Evolutionary conservation across 257 asterid genomes (phyloP).

Genomic region (Mentha longifolia): DNA sequence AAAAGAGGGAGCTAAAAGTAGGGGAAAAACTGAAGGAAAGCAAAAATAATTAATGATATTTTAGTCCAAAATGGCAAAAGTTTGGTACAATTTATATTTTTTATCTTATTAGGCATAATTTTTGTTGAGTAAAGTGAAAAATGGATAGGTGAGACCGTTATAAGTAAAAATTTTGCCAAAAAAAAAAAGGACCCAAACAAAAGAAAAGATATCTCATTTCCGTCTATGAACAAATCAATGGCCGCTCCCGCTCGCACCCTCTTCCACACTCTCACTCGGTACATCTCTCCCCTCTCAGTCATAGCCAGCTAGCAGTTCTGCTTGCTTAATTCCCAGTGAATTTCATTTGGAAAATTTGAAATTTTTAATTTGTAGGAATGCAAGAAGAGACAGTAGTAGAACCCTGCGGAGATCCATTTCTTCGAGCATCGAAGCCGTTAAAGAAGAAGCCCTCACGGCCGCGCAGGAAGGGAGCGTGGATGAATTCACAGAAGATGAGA

Average conservation of each 20-base stretch:
- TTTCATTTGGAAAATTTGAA: not conserved
- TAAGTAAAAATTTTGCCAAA: too few species aligned
- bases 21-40: too few species aligned
- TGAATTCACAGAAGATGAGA: slow-evolving; percentile 38
- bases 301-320: not conserved
- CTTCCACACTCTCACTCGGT: slow-evolving; percentile 64
- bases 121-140: too few species aligned
- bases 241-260: slow-evolving; percentile 82
- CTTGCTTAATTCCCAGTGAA: not conserved
- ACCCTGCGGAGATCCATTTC: slow-evolving; percentile 54
- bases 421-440: slow-evolving; percentile 49
- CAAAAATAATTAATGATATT: too few species aligned
- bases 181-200: too few species aligned
- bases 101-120: too few species aligned
- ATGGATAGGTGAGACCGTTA: too few species aligned
- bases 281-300: not conserved
- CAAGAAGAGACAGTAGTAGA: slow-evolving; percentile 40
- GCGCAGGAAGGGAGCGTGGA: slow-evolving; percentile 32
- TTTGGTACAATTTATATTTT: too few species aligned
- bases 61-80: too few species aligned
- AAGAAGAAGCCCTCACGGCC: slow-evolving; percentile 32
- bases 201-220: too few species aligned
- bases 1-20: too few species aligned
- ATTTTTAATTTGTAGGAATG: slow-evolving; percentile 35
- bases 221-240: slow-evolving; percentile 45